Conservation (phyloP, 176 grass and related monocot species). For the barley (Hordeum vulgare) region MorexV3_pseudomolecules_assembly NC_058521.1:443357928-443358427, state of each 20-base stretch:
- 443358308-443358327: background rate
- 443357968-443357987: conserved; percentile 90
- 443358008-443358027: conserved; percentile 79
- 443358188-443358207: conserved; percentile 98
- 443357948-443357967: conserved; percentile 95
- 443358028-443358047: conserved; percentile 88
- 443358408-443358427: background rate
- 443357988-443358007: conserved; percentile 83
- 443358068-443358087: background rate
- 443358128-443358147: conserved; percentile 97
- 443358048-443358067: conserved; percentile 43
- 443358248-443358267: background rate
- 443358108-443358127: conserved; percentile 29
- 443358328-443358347: background rate
- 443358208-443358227: conserved; percentile 40
- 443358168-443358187: conserved; percentile 94
- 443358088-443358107: conserved; percentile 8
- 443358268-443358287: background rate
- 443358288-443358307: background rate
- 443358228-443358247: background rate
- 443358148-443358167: conserved; percentile 93
- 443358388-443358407: background rate
- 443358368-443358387: background rate
- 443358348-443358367: background rate
- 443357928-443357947: conserved; percentile 92